Evolutionary conservation across 2,329 filamentous ascomycete species (phyloP).

Genomic region (Claviceps fusiformis): DNA sequence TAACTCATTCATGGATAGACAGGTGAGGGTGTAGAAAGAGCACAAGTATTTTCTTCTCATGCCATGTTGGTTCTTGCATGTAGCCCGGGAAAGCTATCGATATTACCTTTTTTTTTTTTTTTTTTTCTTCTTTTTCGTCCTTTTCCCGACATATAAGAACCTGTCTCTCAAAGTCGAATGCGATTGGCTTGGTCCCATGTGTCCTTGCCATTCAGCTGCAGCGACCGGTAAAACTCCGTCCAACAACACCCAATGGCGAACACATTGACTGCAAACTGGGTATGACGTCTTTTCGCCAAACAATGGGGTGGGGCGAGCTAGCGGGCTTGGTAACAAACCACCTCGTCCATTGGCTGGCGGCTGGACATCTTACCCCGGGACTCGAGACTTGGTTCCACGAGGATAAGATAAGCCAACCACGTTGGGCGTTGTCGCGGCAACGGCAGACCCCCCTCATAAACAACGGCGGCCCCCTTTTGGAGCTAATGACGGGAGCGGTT

Average conservation of each 20-base stretch:
- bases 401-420: constrained; percentile 13
- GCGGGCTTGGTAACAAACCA: too few relatives aligned
- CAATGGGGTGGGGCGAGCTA: not conserved
- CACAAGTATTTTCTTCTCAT: too few relatives aligned
- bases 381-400: too few relatives aligned
- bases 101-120: not conserved
- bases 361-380: too few relatives aligned
- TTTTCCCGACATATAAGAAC: too few relatives aligned
- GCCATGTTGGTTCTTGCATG: too few relatives aligned
- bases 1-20: too few relatives aligned
- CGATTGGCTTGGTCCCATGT: not conserved
- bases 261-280: too few relatives aligned
- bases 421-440: constrained; percentile 12
- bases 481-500: not conserved
- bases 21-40: too few relatives aligned
- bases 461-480: constrained; percentile 7
- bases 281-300: not conserved
- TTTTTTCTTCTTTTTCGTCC: not conserved
- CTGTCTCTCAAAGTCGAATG: not conserved
- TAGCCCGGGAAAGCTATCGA: too few relatives aligned
- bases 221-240: not conserved
- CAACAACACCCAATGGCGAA: too few relatives aligned
- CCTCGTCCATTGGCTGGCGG: too few relatives aligned
- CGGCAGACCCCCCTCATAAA: constrained; percentile 11
- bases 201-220: not conserved